Evolutionary conservation across 345 rosid genomes (phyloP).

Genomic region (Hypericum perforatum): DNA sequence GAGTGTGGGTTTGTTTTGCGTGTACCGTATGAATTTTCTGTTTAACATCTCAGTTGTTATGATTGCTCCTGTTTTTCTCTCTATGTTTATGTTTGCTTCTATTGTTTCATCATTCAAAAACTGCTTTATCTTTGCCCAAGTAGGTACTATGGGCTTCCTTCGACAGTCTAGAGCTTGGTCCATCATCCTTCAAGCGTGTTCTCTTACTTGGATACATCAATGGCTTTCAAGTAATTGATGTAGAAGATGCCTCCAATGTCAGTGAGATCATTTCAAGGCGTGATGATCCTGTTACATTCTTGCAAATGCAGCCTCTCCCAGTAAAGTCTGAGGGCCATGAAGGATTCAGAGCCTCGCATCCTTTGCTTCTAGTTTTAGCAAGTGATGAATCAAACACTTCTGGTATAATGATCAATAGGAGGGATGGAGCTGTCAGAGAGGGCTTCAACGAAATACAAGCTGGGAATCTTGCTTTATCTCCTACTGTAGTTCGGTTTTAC

Average conservation of each 20-base stretch:
- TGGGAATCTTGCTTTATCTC: slow-evolving; percentile 45
- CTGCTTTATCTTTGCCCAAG: slow-evolving; percentile 15
- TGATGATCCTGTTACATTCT: slow-evolving; percentile 76
- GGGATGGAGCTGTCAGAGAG: slow-evolving; percentile 53
- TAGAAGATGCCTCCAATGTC: slow-evolving; percentile 68
- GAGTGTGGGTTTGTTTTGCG: too few relatives aligned
- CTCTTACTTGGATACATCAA: slow-evolving; percentile 82
- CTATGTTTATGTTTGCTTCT: too few relatives aligned
- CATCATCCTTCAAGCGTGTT: slow-evolving; percentile 50
- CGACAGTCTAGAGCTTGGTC: slow-evolving; percentile 57
- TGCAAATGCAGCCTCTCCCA: slow-evolving; percentile 87
- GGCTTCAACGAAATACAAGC: slow-evolving; percentile 43
- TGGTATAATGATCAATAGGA: slow-evolving; percentile 27
- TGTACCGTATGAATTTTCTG: too few relatives aligned
- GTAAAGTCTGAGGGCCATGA: slow-evolving; percentile 50
- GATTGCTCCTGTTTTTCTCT: too few relatives aligned
- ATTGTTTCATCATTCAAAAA: background rate
- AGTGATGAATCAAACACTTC: slow-evolving; percentile 68
- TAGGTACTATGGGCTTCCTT: slow-evolving; percentile 92
- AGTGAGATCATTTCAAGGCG: slow-evolving; percentile 70
- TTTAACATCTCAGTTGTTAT: too few relatives aligned
- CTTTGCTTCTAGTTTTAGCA: slow-evolving; percentile 79
- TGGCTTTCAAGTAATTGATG: slow-evolving; percentile 93
- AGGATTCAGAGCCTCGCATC: slow-evolving; percentile 83
- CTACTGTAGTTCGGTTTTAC: slow-evolving; percentile 78